phyloP scores from a whole-genome alignment of 176 grass and related monocot genomes.

The Pontederia paniculata region DNA sequence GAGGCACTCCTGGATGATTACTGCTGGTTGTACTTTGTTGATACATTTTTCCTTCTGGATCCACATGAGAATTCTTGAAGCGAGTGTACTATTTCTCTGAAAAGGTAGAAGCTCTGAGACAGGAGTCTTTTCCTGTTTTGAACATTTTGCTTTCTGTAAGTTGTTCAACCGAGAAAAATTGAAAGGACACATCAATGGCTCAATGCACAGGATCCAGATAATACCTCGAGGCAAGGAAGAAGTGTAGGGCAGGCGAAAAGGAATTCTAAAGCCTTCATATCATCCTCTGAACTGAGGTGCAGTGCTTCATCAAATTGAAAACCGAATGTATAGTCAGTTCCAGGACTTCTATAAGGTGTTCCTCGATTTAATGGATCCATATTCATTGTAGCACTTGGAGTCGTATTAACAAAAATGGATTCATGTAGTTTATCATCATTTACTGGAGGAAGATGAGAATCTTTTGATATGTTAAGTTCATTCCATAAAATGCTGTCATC shows the following conservation, averaged over 20 bases:
- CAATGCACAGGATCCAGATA: neutral
- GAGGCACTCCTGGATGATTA: slow-evolving; percentile 88
- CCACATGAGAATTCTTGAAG: slow-evolving; percentile 71
- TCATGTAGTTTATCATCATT: slow-evolving; percentile 64
- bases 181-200: slow-evolving; percentile 2
- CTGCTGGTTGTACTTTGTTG: slow-evolving; percentile 56
- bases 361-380: slow-evolving; percentile 16
- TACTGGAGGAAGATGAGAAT: slow-evolving; percentile 61
- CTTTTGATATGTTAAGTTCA: slow-evolving; percentile 74
- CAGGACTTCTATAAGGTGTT: slow-evolving; percentile 23
- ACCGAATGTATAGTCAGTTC: slow-evolving; percentile 85
- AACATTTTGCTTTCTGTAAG: slow-evolving; percentile 11
- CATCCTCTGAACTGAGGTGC: slow-evolving; percentile 39
- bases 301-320: slow-evolving; percentile 53
- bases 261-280: slow-evolving; percentile 44
- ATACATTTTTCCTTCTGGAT: slow-evolving; percentile 54
- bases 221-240: slow-evolving; percentile 73
- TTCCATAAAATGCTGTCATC: slow-evolving; percentile 44
- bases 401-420: slow-evolving; percentile 44
- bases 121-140: slow-evolving; percentile 47
- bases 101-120: slow-evolving; percentile 75
- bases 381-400: slow-evolving; percentile 21
- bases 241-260: slow-evolving; percentile 73
- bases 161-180: slow-evolving; percentile 15
- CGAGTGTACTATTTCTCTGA: slow-evolving; percentile 76